phyloP scores from a whole-genome alignment of 306 rosid species.

The Acacia crassicarpa region DNA sequence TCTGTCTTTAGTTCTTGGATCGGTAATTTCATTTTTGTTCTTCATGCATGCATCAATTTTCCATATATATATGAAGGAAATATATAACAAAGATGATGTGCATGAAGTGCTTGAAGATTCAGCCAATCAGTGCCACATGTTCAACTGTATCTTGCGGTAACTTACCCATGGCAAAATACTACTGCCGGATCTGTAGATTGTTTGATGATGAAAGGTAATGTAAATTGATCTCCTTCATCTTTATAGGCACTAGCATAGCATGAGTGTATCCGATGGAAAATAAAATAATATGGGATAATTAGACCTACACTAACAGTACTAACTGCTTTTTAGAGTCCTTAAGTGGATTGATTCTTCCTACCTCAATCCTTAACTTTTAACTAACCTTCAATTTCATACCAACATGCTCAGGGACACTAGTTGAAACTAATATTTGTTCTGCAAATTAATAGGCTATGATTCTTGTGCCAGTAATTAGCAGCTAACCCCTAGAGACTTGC shows the following conservation, averaged over 20 bases:
- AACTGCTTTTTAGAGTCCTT: background rate
- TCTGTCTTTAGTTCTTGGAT: constrained; percentile 7
- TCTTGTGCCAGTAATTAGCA: background rate
- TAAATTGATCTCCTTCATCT: constrained; percentile 19
- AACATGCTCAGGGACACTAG: background rate
- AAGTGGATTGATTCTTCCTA: background rate
- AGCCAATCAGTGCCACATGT: constrained; percentile 69
- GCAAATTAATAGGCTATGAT: too few species aligned
- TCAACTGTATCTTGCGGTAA: constrained; percentile 66
- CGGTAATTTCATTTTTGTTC: constrained; percentile 6
- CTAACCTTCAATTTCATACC: background rate
- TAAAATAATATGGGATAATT: too few species aligned
- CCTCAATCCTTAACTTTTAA: too few species aligned
- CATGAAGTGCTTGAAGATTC: constrained; percentile 87
- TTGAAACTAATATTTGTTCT: background rate
- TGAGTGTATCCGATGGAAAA: too few species aligned
- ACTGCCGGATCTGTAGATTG: constrained; percentile 84
- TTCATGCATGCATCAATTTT: constrained; percentile 28
- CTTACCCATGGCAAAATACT: constrained; percentile 85
- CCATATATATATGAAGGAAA: constrained; percentile 57
- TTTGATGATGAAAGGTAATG: constrained; percentile 81
- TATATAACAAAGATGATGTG: constrained; percentile 90
- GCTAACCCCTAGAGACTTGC: background rate
- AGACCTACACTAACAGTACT: background rate
- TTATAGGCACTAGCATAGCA: background rate